phyloP scores from a whole-genome alignment of 2,329 filamentous ascomycete genomes.

The Blumeriella jaapii region DNA sequence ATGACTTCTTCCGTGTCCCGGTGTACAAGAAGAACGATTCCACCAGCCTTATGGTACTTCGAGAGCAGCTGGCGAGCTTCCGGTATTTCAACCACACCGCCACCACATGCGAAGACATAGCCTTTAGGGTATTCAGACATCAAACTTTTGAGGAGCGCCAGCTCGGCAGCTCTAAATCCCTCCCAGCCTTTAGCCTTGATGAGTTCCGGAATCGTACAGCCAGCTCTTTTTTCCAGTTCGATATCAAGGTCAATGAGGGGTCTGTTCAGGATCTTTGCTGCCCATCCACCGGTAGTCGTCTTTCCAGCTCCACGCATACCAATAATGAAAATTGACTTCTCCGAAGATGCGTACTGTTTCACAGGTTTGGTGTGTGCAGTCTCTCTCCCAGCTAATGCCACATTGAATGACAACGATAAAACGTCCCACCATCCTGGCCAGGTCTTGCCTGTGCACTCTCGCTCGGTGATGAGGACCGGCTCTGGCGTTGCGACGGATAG shows the following conservation, averaged over 20 bases:
- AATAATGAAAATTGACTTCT: constrained; percentile 79
- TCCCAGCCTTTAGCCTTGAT: constrained; percentile 74
- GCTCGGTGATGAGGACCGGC: constrained; percentile 70
- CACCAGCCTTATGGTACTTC: constrained; percentile 62
- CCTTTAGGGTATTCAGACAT: constrained; percentile 64
- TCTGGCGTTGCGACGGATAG: constrained; percentile 60
- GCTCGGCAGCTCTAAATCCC: constrained; percentile 70
- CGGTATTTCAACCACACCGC: constrained; percentile 79
- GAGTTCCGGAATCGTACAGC: constrained; percentile 75
- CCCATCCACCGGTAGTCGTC: constrained; percentile 84
- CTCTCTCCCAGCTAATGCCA: constrained; percentile 61
- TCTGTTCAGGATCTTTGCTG: constrained; percentile 62
- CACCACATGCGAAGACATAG: constrained; percentile 85
- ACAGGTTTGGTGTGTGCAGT: constrained; percentile 27
- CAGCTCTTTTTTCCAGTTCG: constrained; percentile 65
- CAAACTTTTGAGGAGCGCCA: constrained; percentile 60
- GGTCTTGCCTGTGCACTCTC: constrained; percentile 91
- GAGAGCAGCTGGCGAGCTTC: constrained; percentile 67
- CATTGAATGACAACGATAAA: constrained; percentile 65
- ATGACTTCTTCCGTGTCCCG: constrained; percentile 81
- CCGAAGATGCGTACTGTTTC: constrained; percentile 27
- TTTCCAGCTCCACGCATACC: constrained; percentile 97
- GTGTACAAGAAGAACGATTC: constrained; percentile 77
- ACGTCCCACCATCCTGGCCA: constrained; percentile 99
- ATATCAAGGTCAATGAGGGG: constrained; percentile 79